Evolutionary conservation across 306 rosid species (phyloP).

Genomic region (Potentilla sterilis): DNA sequence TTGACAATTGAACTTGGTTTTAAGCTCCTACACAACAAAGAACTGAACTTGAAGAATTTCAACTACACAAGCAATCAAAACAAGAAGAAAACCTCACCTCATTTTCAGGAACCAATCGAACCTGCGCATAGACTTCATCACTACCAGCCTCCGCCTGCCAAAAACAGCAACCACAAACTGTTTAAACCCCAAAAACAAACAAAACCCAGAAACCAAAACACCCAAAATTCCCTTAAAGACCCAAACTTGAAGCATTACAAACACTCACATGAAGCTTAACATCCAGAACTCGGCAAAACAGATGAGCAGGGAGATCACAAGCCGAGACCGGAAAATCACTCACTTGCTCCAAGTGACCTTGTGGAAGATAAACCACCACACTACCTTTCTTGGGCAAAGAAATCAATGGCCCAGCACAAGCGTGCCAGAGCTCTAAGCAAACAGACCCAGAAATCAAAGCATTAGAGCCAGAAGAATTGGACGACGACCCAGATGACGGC

Average conservation of each 20-base stretch:
- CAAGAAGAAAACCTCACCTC: conserved; percentile 54
- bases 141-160: conserved; percentile 91
- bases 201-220: conserved; percentile 18
- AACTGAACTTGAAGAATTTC: conserved; percentile 7
- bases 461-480: conserved; percentile 53
- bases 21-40: not conserved
- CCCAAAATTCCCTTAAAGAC: conserved; percentile 6
- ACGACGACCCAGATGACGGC: conserved; percentile 52
- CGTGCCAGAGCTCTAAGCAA: conserved; percentile 98
- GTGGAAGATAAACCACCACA: conserved; percentile 82
- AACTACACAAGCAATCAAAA: conserved; percentile 18
- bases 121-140: conserved; percentile 90
- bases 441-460: conserved; percentile 47
- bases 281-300: conserved; percentile 89
- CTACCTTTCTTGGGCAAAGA: conserved; percentile 86
- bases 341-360: conserved; percentile 80
- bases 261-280: conserved; percentile 83
- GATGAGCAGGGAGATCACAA: conserved; percentile 73
- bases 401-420: conserved; percentile 94
- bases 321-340: conserved; percentile 64
- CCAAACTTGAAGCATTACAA: conserved; percentile 3
- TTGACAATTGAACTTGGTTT: not conserved
- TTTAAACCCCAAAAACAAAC: conserved; percentile 17
- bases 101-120: conserved; percentile 78
- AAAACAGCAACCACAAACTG: conserved; percentile 9